Evolutionary conservation across 441 rosid genomes (phyloP), one percentile per base, ranked within the genome.

Genomic region (Theobroma grandiflorum): DNA sequence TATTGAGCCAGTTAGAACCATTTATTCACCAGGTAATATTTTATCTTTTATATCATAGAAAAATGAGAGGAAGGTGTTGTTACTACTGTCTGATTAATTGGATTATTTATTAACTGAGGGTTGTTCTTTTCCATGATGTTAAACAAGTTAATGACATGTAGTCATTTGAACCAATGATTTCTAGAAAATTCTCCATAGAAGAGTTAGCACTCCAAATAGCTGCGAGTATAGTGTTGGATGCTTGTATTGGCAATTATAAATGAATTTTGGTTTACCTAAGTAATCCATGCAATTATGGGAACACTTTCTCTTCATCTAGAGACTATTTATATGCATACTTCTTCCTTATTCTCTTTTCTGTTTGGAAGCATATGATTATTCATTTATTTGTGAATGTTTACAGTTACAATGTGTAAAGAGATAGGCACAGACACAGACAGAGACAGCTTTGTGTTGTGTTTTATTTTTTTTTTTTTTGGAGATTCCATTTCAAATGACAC

Each of bases 1-100:
- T 95, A 83, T 81, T 95, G 77, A 87, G 91, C 84, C 95, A 93
- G 77, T 82, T 95, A 87, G 98, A 94, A 82, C 98, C 99, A 75
- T 95, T 75, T 80, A 90, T 95, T 82, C 94, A 92, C 81, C 95
- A 94, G 98, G 98, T 95, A 81, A 79, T 74, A 42, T 42, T 40
- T 40, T 58, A 58, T n/a, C 11, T 14, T 57, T 55, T 55, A 14
- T 55, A 53, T 57, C 8, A 38, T 14, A 53, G 6, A 52, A 5
- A 31, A 72, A 35, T 4, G 40, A 49, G 42, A 37, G 42, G 20
- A 38, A n/a, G 35, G 35, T 38, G 76, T 73, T 72, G 49, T 35
- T 35, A n/a, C 8, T 22, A 35, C 63, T 53, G 14, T 57, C 47
- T 35, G 10, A 38, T 72, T 73, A 50, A 33, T 40, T 49, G 63